phyloP scores from a whole-genome alignment of 2,329 filamentous ascomycete genomes.

The Paecilomyces variotii region DNA sequence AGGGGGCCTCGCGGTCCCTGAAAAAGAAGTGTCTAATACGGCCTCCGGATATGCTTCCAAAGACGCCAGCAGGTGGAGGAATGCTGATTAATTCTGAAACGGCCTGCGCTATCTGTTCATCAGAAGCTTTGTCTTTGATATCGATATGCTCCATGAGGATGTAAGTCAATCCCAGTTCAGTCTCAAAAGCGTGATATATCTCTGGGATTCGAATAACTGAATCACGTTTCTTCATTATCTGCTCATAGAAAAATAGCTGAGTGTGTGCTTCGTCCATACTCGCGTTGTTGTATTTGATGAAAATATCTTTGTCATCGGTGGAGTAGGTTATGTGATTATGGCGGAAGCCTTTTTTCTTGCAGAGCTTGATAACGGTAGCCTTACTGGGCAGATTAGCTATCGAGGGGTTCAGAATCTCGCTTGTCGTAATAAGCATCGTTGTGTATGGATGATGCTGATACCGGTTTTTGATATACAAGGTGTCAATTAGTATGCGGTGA shows the following conservation, averaged over 20 bases:
- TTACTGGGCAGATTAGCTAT: background rate
- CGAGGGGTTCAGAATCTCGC: background rate
- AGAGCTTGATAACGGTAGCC: background rate
- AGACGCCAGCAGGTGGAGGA: background rate
- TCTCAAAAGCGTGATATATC: slow-evolving; percentile 5
- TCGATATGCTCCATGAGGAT: slow-evolving; percentile 7
- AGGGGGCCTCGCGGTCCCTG: background rate
- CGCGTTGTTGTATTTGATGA: slow-evolving; percentile 4
- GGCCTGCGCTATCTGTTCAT: background rate
- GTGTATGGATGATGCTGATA: background rate
- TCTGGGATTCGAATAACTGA: slow-evolving; percentile 5
- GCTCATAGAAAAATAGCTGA: slow-evolving; percentile 3
- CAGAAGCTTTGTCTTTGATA: background rate
- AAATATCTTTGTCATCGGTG: background rate
- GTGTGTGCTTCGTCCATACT: slow-evolving; percentile 4
- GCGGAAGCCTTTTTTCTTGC: background rate
- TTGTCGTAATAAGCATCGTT: background rate
- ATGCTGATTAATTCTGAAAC: background rate
- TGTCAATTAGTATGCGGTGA: no score
- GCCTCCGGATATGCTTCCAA: background rate
- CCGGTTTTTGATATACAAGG: no score
- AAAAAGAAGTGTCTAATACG: background rate
- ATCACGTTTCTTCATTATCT: background rate
- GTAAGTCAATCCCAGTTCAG: background rate
- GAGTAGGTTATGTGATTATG: slow-evolving; percentile 2